Evolutionary conservation across 2,329 filamentous ascomycete species (phyloP).

Genomic region (Penicillium sp.): DNA sequence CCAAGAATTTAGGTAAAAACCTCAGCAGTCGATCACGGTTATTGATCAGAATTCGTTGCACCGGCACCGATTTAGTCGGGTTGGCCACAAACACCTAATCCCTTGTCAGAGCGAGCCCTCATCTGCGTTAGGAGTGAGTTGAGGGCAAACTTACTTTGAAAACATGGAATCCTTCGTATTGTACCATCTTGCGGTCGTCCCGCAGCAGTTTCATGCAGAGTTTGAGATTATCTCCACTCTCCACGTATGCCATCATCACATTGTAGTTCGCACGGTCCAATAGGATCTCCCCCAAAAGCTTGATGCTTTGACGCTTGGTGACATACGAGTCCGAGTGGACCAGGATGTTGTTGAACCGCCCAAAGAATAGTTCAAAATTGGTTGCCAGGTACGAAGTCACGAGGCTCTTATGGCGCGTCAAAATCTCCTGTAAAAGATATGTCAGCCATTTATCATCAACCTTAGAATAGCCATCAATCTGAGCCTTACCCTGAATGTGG

Average conservation of each 20-base stretch:
- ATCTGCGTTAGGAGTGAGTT: background rate
- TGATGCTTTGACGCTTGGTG: conserved; percentile 97
- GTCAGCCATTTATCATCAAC: background rate
- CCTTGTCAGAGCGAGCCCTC: conserved; percentile 20
- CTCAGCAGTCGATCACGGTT: conserved; percentile 87
- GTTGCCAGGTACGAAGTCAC: conserved; percentile 83
- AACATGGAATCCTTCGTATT: conserved; percentile 98
- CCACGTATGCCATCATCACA: conserved; percentile 97
- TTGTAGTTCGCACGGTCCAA: conserved; percentile 95
- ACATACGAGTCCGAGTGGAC: conserved; percentile 95
- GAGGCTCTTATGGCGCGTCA: conserved; percentile 90
- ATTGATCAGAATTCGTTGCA: conserved; percentile 93
- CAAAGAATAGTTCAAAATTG: conserved; percentile 93
- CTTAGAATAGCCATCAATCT: background rate
- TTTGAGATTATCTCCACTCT: conserved; percentile 92
- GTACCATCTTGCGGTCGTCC: conserved; percentile 97
- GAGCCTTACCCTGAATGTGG: conserved; percentile 80
- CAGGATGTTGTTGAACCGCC: conserved; percentile 80
- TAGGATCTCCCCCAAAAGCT: conserved; percentile 90
- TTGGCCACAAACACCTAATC: conserved; percentile 89
- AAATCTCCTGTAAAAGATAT: conserved; percentile 66
- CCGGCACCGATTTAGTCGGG: conserved; percentile 93
- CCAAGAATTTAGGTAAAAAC: conserved; percentile 87
- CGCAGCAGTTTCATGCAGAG: conserved; percentile 96
- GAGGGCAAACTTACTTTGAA: conserved; percentile 67